phyloP scores from a whole-genome alignment of 257 asterid genomes.

The Nicotiana otophora region DNA sequence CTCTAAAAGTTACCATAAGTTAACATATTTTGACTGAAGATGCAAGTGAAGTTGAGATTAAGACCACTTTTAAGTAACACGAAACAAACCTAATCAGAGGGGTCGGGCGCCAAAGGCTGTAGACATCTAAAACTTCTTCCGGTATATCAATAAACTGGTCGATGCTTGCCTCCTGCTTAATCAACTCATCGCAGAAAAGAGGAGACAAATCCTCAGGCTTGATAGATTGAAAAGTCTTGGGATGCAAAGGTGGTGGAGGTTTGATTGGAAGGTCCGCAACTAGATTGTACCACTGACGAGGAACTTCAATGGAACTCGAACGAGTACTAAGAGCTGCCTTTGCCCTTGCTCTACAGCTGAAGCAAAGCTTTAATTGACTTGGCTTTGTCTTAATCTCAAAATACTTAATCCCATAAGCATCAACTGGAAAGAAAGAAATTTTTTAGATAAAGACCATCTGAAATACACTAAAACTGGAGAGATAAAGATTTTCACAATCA shows the following conservation, averaged over 20 bases:
- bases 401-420: constrained; percentile 18
- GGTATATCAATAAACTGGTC: constrained; percentile 78
- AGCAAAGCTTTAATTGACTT: constrained; percentile 22
- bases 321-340: constrained; percentile 21
- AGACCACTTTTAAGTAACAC: background rate
- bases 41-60: background rate
- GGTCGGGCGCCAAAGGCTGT: constrained; percentile 90
- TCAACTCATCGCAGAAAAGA: constrained; percentile 73
- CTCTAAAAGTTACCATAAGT: constrained; percentile 39
- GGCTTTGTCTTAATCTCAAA: constrained; percentile 20
- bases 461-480: background rate
- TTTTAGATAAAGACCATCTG: background rate
- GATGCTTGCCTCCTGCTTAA: constrained; percentile 54
- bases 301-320: constrained; percentile 42
- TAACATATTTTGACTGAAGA: background rate
- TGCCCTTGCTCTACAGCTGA: constrained; percentile 23
- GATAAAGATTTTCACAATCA: background rate
- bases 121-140: constrained; percentile 72
- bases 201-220: constrained; percentile 75
- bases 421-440: constrained; percentile 22
- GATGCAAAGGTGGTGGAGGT: constrained; percentile 81
- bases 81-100: constrained; percentile 75
- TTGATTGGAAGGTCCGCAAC: constrained; percentile 71
- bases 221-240: constrained; percentile 62
- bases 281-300: constrained; percentile 76